Base-by-base conservation (phyloP, 768 basidiomycete species). In the Nidularia pulvinata region DNA sequence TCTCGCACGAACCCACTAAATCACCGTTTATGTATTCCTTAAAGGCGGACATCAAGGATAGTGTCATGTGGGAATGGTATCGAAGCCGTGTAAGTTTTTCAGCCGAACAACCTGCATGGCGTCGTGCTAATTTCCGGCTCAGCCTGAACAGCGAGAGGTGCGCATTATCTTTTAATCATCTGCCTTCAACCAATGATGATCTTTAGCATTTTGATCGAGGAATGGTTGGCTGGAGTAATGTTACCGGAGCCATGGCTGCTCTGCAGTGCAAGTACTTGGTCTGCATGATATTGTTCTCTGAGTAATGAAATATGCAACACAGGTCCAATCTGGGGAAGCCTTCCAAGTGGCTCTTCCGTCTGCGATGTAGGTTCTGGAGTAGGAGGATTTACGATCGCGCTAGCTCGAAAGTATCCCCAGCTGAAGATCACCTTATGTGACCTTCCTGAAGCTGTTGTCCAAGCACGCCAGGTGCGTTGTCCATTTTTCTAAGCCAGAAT, bases 281-380 rank as follows among this genome's bases (percentile, higher is more conserved):
- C 5, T 7, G 35, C 7, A 13, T n/a, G 14, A 49, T 7, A 5
- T 32, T 39, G 4, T 19, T 35, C 30, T 30, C n/a, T 16, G 7
- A 44, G 7, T 16, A 10, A 4, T 35, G 14, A 25, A 9, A 6
- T 50, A 22, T 47, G 35, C 16, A 19, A 19, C 34, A 30, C 45
- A 71, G 70, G 50, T 3, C 68, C 60, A 50, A 63, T 65, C 5
- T 72, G 70, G 69, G 39, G 55, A 11, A 52, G 57, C 16, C 52
- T 65, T 19, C 55, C 60, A 1, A 33, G 50, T 11, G 63, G 62
- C 33, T 55, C 65, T 5, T 64, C 54, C 2, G 55, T 70, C 14
- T 64, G 66, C 50, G 70, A 72, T 53, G 57, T 72, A 9, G 70
- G 70, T 25, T 62, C 61, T 36, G 68, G 69, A n/a, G 57, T 68